phyloP scores from a whole-genome alignment of 2,329 filamentous ascomycete species.

The Aspergillus quadrilineatus region DNA sequence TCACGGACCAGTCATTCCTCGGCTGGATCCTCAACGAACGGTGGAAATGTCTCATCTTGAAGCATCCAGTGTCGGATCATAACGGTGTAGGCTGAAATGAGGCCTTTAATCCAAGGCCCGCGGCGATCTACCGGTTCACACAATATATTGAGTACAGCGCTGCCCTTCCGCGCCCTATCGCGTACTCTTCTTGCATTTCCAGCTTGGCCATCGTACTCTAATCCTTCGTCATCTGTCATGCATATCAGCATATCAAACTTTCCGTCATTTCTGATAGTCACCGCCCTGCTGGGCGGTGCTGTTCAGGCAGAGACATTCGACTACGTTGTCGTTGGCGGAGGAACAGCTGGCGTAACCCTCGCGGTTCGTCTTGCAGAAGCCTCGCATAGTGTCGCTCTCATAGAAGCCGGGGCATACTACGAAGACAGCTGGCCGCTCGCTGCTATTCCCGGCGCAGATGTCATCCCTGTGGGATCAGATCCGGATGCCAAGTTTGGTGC shows the following conservation, averaged over 20 bases:
- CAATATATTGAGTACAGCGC: too few relatives aligned
- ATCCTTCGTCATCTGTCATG: background rate
- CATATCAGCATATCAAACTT: background rate
- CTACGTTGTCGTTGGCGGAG: slow-evolving; percentile 29
- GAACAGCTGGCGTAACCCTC: slow-evolving; percentile 26
- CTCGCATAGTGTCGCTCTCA: slow-evolving; percentile 25
- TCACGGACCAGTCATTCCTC: background rate
- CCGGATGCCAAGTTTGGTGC: slow-evolving; percentile 6
- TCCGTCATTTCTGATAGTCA: background rate
- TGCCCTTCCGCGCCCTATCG: too few relatives aligned
- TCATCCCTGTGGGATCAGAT: slow-evolving; percentile 24
- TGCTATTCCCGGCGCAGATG: slow-evolving; percentile 21
- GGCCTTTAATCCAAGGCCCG: too few relatives aligned
- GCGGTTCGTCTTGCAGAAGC: slow-evolving; percentile 27
- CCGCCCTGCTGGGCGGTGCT: background rate
- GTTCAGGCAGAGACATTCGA: background rate
- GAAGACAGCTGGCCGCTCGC: slow-evolving; percentile 21
- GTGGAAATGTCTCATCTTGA: too few relatives aligned
- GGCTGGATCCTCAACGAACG: background rate
- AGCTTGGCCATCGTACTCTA: too few relatives aligned
- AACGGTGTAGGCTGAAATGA: too few relatives aligned
- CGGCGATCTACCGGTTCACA: too few relatives aligned
- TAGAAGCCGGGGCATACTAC: slow-evolving; percentile 32
- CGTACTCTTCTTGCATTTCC: too few relatives aligned
- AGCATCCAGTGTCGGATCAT: too few relatives aligned